These are phyloP conservation scores for Fragaria ananassa DNA, from an alignment of 306 rosid species.

Conservation along the genomic window DNA sequence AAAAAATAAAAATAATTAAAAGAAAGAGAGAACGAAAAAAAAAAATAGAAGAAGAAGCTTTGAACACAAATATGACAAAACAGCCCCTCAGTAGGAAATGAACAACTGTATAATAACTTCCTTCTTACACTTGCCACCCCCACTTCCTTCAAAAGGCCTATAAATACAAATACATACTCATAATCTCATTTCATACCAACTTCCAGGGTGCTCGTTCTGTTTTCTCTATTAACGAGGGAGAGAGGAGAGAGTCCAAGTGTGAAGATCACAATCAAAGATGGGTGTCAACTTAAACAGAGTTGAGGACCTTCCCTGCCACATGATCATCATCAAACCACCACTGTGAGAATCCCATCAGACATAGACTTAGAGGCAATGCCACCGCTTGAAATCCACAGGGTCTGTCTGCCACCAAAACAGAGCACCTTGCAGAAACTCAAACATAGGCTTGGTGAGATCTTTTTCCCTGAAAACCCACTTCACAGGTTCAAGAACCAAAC, in stretches of 20 bases:
- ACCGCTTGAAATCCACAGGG: slow-evolving; percentile 54
- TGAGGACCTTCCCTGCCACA: slow-evolving; percentile 46
- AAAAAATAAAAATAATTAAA: too few species aligned
- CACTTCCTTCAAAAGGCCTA: slow-evolving; percentile 19
- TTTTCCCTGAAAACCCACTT: slow-evolving; percentile 89
- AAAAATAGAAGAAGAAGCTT: too few species aligned
- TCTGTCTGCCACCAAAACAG: slow-evolving; percentile 58
- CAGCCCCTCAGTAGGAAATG: slow-evolving; percentile 10
- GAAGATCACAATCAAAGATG: slow-evolving; percentile 33
- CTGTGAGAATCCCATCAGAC: slow-evolving; percentile 40
- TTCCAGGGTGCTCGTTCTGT: neutral
- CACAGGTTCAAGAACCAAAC: slow-evolving; percentile 66
- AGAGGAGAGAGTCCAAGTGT: neutral
- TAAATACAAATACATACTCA: slow-evolving; percentile 41
- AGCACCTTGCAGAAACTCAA: slow-evolving; percentile 63
- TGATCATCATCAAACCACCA: slow-evolving; percentile 24
- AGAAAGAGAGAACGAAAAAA: too few species aligned
- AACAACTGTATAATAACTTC: slow-evolving; percentile 24
- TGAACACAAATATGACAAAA: neutral
- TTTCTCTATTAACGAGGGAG: neutral
- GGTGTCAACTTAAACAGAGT: slow-evolving; percentile 67
- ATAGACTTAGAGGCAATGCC: slow-evolving; percentile 28
- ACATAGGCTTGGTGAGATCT: slow-evolving; percentile 64
- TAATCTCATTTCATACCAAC: slow-evolving; percentile 16
- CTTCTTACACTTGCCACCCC: slow-evolving; percentile 13